Evolutionary conservation across 192 early-diverging fungal species (phyloP), one percentile per base, ranked within the genome.

Genomic region (Dispira parvispora): DNA sequence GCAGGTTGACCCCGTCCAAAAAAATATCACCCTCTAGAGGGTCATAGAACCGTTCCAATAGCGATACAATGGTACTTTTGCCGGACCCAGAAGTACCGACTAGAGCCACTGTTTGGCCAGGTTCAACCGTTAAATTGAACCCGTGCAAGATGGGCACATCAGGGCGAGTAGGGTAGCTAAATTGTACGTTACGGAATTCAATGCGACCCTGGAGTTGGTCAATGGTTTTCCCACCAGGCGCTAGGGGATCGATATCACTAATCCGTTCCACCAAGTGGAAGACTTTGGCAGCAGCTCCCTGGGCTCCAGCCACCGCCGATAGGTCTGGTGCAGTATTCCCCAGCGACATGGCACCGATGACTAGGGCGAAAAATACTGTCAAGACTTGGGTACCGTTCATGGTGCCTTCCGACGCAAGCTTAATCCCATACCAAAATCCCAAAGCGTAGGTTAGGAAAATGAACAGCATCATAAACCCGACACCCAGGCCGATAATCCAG

Each of bases 41-140:
- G 64, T 82, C 83, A 70, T 98, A 95, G 70, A 95, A 93, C 45
- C 94, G 82, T 72, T 91, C 82, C 21, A 96, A 60, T 46, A 96
- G 75, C 49, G 81, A 75, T 8, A 93, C 81, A 64, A 86, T 86
- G 21, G 92, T 96, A 18, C 84, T 88, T 69, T 94, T 94, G 52
- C 88, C 88, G 63, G 80, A 81, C 13, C 95, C 95, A 11, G 87
- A 89, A 58, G 75, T 79, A 50, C 94, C 94, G 8, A 94, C 94
- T 61, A 96, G 77, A 20, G 91, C 93, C n/a, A 92, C 84, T 12
- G 84, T 89, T 68, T 83, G 74, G n/a, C 94, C 92, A 6, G 88
- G 78, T 43, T 73, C 61, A 49, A 93, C 78, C n/a, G 64, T 80
- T 42, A 97, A 72, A 65, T 65, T 78, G 46, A 96, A 72, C 52